These are phyloP conservation scores for Chlorella sp. DNA, from an alignment of 139 green algal genomes.

Conservation along the genomic window DNA sequence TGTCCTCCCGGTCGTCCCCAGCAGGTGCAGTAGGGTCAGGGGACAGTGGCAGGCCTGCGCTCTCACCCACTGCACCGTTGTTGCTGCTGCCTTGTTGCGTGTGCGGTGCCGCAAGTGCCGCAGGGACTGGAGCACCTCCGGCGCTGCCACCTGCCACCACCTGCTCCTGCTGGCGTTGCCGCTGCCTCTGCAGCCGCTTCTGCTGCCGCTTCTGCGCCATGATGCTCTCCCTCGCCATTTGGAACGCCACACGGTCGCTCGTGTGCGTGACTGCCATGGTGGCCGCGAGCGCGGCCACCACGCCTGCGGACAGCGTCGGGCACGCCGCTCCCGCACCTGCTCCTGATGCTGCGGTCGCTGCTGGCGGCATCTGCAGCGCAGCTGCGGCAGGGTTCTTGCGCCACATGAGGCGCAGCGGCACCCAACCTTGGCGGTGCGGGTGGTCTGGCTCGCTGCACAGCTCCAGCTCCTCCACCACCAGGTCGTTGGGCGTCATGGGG, in stretches of 20 bases:
- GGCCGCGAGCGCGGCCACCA: background rate
- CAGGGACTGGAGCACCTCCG: background rate
- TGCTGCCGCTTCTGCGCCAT: too few relatives aligned
- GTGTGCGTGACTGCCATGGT: background rate
- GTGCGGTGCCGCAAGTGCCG: background rate
- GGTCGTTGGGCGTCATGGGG: background rate
- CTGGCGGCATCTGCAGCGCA: background rate
- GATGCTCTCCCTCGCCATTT: too few relatives aligned
- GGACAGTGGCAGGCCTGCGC: background rate
- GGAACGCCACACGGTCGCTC: background rate
- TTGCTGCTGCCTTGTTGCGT: too few relatives aligned
- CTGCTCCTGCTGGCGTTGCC: background rate
- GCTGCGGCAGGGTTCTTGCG: background rate
- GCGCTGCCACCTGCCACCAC: background rate
- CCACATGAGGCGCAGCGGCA: slow-evolving; percentile 33
- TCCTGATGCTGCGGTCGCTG: background rate
- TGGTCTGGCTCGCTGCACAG: slow-evolving; percentile 17
- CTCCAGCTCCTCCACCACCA: slow-evolving; percentile 29
- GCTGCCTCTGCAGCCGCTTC: background rate
- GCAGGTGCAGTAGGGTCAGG: background rate
- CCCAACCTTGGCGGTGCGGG: slow-evolving; percentile 46
- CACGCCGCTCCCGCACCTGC: background rate
- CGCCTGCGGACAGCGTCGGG: background rate
- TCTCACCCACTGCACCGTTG: background rate
- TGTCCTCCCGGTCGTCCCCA: too few relatives aligned